Conservation (phyloP, 768 basidiomycete genomes). For the Auricularia auricula-judae region DNA sequence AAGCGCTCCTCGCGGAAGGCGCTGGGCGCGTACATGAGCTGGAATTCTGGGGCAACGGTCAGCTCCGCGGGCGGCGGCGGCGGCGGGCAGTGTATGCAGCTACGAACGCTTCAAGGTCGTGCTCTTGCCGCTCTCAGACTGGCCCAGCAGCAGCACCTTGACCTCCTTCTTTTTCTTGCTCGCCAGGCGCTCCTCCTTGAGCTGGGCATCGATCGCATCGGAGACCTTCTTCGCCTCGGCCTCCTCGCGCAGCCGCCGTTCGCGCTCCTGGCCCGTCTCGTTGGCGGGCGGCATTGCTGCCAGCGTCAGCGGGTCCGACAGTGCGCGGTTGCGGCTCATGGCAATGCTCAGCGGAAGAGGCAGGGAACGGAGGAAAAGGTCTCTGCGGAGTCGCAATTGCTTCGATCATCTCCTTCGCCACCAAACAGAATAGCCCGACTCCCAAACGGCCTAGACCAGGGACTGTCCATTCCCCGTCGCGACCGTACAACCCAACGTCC, state of each 20-base stretch:
- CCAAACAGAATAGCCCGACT: too few species aligned
- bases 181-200: constrained; percentile 54
- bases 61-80: constrained; percentile 5
- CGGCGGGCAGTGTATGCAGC: constrained; percentile 1
- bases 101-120: constrained; percentile 42
- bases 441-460: too few species aligned
- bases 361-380: not conserved
- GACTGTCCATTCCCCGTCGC: too few species aligned
- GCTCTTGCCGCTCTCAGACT: constrained; percentile 85
- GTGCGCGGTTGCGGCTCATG: constrained; percentile 39
- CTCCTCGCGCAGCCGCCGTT: constrained; percentile 54
- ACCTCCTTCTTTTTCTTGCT: constrained; percentile 50
- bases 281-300: constrained; percentile 59
- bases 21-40: constrained; percentile 65
- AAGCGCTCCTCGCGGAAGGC: constrained; percentile 71
- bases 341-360: constrained; percentile 19
- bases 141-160: constrained; percentile 70
- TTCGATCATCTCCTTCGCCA: too few species aligned
- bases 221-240: constrained; percentile 61
- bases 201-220: constrained; percentile 70
- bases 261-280: constrained; percentile 59
- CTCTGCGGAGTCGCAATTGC: not conserved
- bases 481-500: too few species aligned
- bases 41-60: constrained; percentile 48
- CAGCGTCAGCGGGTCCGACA: constrained; percentile 61